Evolutionary conservation across 441 rosid genomes (phyloP), one percentile per base, ranked within the genome.

Genomic region (Populus hybrid): DNA sequence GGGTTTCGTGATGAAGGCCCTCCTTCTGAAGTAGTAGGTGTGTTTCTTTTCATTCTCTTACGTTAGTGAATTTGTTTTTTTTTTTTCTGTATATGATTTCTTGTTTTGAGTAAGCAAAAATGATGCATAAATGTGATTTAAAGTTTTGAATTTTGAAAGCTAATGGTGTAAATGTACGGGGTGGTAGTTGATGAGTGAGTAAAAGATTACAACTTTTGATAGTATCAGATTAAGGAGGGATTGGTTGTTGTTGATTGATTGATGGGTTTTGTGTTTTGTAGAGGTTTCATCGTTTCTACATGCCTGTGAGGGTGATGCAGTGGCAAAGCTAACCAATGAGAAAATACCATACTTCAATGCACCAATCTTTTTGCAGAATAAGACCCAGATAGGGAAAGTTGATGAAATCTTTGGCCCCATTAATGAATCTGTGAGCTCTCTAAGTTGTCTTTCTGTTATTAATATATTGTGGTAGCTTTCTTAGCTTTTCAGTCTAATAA

Each of bases 381-480:
- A 84, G 89, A 94, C 97, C 70, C 97, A 89, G 88, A 95, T 95
- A 59, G 99, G 99, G 61, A 95, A 90, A 87, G 97, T 95, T 18
- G 98, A 92, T 73, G 98, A 95, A 81, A 95, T 94, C 72, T 95
- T 95, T 65, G 99, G 99, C 72, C 93, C 99, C 63, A 94, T 95
- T 70, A 95, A 95, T 54, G 97, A 95, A 83, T 91, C 99, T 78
- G 98, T 93, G 73, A 88, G 93, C 30, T 32, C 35, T 63, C 42
- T 75, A 42, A 23, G 34, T 8, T 42, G 14, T 70, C 36, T 70
- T 24, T 73, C 32, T 38, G 64, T 65, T 73, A 8, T 34, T 73
- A 18, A 42, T n/a, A 32, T 72, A 38, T 64, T 50, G 23, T 42
- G 54, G 10, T 34, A 66, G 20, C 9, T 26, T 1, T 23, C 59